Evolutionary conservation across 1,284 basidiomycete species (phyloP).

Genomic region (Porodaedalea pini): DNA sequence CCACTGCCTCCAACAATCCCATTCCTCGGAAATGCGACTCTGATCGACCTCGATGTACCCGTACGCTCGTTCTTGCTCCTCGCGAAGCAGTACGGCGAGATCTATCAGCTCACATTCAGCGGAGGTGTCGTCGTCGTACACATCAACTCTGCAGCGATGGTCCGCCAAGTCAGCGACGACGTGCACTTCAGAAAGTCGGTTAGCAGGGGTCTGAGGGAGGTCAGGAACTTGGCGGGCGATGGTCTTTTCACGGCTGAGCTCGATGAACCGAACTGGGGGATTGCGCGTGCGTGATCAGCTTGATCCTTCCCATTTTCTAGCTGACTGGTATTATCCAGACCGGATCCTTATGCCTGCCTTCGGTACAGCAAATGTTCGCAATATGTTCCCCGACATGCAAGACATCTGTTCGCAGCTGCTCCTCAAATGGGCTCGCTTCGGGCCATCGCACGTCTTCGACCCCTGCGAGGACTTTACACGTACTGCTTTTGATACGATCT

Average conservation of each 20-base stretch:
- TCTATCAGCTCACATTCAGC: conserved; percentile 41
- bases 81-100: conserved; percentile 44
- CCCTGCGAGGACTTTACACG: conserved; percentile 47
- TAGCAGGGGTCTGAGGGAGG: conserved; percentile 33
- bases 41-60: conserved; percentile 40
- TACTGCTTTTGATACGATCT: conserved; percentile 46
- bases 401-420: conserved; percentile 49
- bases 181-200: conserved; percentile 43
- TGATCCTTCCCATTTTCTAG: neutral
- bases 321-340: conserved; percentile 30
- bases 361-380: conserved; percentile 41
- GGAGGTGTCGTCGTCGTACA: conserved; percentile 35
- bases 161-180: conserved; percentile 45
- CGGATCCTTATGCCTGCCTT: conserved; percentile 53
- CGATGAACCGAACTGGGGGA: conserved; percentile 47
- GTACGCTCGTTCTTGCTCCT: conserved; percentile 38
- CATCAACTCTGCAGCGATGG: conserved; percentile 38
- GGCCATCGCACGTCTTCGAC: conserved; percentile 39
- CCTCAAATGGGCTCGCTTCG: conserved; percentile 46
- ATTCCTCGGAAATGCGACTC: conserved; percentile 42
- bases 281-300: conserved; percentile 37
- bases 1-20: conserved; percentile 42
- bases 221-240: conserved; percentile 43
- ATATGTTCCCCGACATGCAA: conserved; percentile 50
- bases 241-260: conserved; percentile 42